Evolutionary conservation across 2,329 filamentous ascomycete species (phyloP).

Genomic region (Aspergillus sp.): DNA sequence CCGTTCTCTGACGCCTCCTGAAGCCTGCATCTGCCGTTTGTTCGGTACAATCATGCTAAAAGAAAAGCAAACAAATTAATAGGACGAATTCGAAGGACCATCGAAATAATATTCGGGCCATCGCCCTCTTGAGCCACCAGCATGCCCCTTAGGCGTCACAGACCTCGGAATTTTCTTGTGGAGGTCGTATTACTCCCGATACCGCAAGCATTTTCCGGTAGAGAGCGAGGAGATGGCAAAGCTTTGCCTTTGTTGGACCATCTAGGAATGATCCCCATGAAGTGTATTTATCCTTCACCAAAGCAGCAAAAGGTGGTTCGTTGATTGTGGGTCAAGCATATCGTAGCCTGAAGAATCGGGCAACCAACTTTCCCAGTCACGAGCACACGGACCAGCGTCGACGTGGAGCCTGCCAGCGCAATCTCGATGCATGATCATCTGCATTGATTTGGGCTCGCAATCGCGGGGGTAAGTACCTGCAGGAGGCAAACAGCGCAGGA

Average conservation of each 20-base stretch:
- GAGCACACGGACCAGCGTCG: conserved; percentile 5
- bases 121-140: background rate
- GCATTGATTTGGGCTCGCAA: conserved; percentile 22
- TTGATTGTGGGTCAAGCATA: conserved; percentile 18
- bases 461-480: conserved; percentile 21
- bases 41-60: background rate
- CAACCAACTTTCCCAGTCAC: background rate
- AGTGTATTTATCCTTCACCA: conserved; percentile 19
- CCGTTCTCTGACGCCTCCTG: conserved; percentile 21
- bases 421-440: conserved; percentile 22
- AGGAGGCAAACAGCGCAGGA: conserved; percentile 23
- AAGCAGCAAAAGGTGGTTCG: conserved; percentile 20
- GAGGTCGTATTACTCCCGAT: background rate
- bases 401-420: conserved; percentile 22
- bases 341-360: conserved; percentile 13
- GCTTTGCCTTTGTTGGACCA: conserved; percentile 4
- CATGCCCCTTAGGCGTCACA: background rate
- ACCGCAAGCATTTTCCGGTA: background rate
- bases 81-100: background rate
- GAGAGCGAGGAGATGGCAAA: background rate
- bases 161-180: conserved; percentile 3
- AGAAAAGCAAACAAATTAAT: conserved; percentile 9
- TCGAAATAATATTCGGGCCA: background rate
- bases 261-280: conserved; percentile 25
- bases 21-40: conserved; percentile 18